Evolutionary conservation across 148 eudicot species (phyloP), one percentile per base, ranked within the genome.

Genomic region (Linanthus parryae): DNA sequence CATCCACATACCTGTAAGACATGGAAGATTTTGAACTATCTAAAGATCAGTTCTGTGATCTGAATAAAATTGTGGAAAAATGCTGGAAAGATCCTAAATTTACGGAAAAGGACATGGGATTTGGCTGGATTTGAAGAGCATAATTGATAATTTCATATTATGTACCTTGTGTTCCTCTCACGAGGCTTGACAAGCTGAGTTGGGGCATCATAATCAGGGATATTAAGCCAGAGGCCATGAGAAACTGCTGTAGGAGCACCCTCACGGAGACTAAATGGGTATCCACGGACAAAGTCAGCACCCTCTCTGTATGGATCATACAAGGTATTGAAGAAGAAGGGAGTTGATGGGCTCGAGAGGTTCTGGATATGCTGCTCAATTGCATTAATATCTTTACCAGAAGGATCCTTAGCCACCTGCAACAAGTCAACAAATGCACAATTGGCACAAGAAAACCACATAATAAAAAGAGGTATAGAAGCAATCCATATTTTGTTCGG

Each of bases 241-340:
- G 54, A 49, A 11, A 49, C 54, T 27, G 54, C 54, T 2, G 54
- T 49, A 6, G 54, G 54, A 10, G 30, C 54, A 49, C 54, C 54
- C 37, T 49, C 54, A 27, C 54, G 54, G 13, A 49, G 54, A 49
- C 54, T 49, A n/a, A 49, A 49, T 49, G 54, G 54, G 54, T 49
- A 49, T 49, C 54, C 54, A 29, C 54, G 54, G 30, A 49, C 54
- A 49, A 49, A 49, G 37, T 28, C 54, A 17, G 54, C 54, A 8
- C 54, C 54, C 1, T 49, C 54, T 29, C 54, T 49, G 54, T 27
- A 49, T 2, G 37, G 54, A 28, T 30, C 54, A 15, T 49, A 49
- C 54, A 49, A 49, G 16, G 54, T 49, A 17, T 49, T 49, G 54
- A 49, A 49, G 37, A 49, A 49, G 23, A 49, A 49, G 11, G 54